phyloP scores from a whole-genome alignment of 1,284 basidiomycete species.

The Microbotryum violaceum region DNA sequence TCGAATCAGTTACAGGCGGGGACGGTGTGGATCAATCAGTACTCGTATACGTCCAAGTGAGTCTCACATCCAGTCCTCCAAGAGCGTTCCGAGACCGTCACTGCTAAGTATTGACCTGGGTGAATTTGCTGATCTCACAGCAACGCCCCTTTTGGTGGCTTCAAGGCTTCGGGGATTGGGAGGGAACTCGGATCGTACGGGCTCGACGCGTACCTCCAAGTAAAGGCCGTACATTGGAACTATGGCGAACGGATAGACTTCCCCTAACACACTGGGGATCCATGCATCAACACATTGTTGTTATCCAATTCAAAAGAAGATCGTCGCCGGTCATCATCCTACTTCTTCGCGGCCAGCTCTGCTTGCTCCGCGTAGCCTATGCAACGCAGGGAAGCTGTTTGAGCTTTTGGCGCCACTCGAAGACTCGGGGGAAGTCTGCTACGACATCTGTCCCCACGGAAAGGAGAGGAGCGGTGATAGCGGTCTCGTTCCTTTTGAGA shows the following conservation, averaged over 20 bases:
- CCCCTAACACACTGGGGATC: conserved; percentile 44
- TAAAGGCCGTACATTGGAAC: conserved; percentile 83
- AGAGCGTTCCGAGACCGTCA: conserved; percentile 26
- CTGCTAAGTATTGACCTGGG: conserved; percentile 19
- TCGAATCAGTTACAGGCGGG: conserved; percentile 74
- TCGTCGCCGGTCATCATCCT: too few species aligned
- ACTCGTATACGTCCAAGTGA: conserved; percentile 59
- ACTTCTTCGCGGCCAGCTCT: too few species aligned
- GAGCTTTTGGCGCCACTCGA: too few species aligned
- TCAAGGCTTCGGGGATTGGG: conserved; percentile 69
- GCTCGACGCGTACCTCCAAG: conserved; percentile 72
- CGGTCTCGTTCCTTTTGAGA: too few species aligned
- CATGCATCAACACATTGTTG: too few species aligned
- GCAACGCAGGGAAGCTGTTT: too few species aligned
- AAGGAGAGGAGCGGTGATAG: too few species aligned
- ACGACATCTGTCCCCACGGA: too few species aligned
- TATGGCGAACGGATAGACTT: conserved; percentile 69
- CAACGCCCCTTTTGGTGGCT: conserved; percentile 86
- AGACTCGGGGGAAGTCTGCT: too few species aligned
- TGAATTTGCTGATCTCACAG: conserved; percentile 34
- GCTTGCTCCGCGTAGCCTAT: too few species aligned
- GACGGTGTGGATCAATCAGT: conserved; percentile 56
- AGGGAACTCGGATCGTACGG: conserved; percentile 79
- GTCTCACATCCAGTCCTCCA: conserved; percentile 30
- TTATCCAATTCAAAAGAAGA: too few species aligned